Evolutionary conservation across 768 basidiomycete species (phyloP).

Genomic region (Butyriboletus loyo): DNA sequence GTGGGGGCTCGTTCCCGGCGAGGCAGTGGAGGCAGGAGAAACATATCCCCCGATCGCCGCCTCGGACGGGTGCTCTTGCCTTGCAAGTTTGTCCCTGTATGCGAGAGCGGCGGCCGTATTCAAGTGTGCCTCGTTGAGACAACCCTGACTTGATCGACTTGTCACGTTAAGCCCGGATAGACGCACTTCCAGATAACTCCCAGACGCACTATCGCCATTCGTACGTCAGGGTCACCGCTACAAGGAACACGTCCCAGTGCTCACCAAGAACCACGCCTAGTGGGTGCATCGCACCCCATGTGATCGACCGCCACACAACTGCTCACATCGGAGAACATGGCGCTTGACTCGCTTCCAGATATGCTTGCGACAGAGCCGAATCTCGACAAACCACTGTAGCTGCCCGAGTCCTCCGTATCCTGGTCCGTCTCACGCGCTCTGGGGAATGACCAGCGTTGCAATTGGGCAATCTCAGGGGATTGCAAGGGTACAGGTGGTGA

Average conservation of each 20-base stretch:
- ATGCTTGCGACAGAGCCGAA: slow-evolving; percentile 63
- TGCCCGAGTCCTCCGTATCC: slow-evolving; percentile 51
- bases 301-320: slow-evolving; percentile 34
- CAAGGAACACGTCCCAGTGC: slow-evolving; percentile 5
- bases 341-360: slow-evolving; percentile 58
- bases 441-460: slow-evolving; percentile 44
- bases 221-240: slow-evolving; percentile 26
- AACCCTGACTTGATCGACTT: slow-evolving; percentile 32
- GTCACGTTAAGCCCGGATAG: slow-evolving; percentile 32
- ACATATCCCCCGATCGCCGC: slow-evolving; percentile 32
- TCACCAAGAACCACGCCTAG: slow-evolving; percentile 33
- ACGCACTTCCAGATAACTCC: slow-evolving; percentile 27
- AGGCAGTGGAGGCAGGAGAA: slow-evolving; percentile 45
- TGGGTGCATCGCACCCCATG: slow-evolving; percentile 31
- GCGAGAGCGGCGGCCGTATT: slow-evolving; percentile 17
- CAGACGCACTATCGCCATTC: slow-evolving; percentile 27
- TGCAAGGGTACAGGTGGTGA: slow-evolving; percentile 20
- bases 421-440: slow-evolving; percentile 40
- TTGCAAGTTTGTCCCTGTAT: slow-evolving; percentile 25
- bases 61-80: slow-evolving; percentile 23
- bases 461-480: slow-evolving; percentile 45
- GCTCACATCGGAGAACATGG: slow-evolving; percentile 46
- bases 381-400: slow-evolving; percentile 46
- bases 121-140: slow-evolving; percentile 30
- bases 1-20: slow-evolving; percentile 37